Conservation (phyloP, 1,284 basidiomycete genomes). For the Heterobasidion occidentale region DNA sequence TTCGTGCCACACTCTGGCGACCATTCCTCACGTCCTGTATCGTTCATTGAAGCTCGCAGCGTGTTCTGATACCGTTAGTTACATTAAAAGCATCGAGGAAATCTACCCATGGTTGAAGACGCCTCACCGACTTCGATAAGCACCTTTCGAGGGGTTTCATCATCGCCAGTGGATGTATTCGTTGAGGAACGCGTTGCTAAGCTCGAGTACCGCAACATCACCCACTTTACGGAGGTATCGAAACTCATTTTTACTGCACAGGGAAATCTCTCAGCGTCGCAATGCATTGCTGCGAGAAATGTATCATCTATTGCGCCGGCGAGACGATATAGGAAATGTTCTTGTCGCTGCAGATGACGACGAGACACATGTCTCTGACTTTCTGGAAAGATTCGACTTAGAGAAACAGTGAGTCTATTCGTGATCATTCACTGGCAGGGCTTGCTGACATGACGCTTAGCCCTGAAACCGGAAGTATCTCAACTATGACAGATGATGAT, state of each 20-base stretch:
- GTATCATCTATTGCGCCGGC: slow-evolving; percentile 51
- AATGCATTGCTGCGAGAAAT: slow-evolving; percentile 63
- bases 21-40: too few relatives aligned
- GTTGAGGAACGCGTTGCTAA: slow-evolving; percentile 29
- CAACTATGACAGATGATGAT: slow-evolving; percentile 5
- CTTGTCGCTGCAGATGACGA: slow-evolving; percentile 18
- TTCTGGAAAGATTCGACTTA: slow-evolving; percentile 12
- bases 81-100: too few relatives aligned
- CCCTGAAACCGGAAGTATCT: slow-evolving; percentile 10
- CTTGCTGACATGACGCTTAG: slow-evolving; percentile 2
- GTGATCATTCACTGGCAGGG: neutral
- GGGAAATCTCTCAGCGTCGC: slow-evolving; percentile 51
- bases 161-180: too few relatives aligned
- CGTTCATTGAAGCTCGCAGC: too few relatives aligned
- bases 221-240: neutral
- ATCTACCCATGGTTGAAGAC: too few relatives aligned
- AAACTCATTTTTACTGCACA: slow-evolving; percentile 16
- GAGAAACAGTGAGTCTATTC: slow-evolving; percentile 7
- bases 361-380: slow-evolving; percentile 5
- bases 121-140: too few relatives aligned
- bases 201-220: slow-evolving; percentile 25
- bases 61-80: too few relatives aligned
- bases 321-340: slow-evolving; percentile 33
- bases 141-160: too few relatives aligned
- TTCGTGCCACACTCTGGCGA: too few relatives aligned